These are phyloP conservation scores for Antrodiella citrinella DNA, from an alignment of 768 basidiomycete species.

Conservation along the genomic window DNA sequence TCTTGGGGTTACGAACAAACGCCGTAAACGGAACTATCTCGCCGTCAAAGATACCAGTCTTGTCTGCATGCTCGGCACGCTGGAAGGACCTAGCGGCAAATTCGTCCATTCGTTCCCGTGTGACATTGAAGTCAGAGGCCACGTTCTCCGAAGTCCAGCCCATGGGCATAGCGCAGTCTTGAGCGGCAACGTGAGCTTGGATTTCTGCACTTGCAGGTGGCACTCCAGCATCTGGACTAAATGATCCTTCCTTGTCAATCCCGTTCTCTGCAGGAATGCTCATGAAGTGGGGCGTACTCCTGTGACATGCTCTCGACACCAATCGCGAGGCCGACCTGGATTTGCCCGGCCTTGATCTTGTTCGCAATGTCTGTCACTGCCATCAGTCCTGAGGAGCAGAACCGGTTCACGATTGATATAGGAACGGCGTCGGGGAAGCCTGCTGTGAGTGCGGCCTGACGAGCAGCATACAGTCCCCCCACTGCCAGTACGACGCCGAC, in stretches of 20 bases:
- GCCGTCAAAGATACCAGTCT: slow-evolving; percentile 49
- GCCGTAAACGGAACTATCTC: slow-evolving; percentile 78
- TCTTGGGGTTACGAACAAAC: slow-evolving; percentile 46
- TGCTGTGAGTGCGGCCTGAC: slow-evolving; percentile 69
- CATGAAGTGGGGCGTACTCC: slow-evolving; percentile 38
- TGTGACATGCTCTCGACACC: slow-evolving; percentile 86
- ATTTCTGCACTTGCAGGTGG: slow-evolving; percentile 57
- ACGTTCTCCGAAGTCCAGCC: slow-evolving; percentile 90
- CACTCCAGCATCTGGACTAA: slow-evolving; percentile 57
- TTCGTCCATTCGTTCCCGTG: slow-evolving; percentile 68
- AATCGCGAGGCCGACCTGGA: slow-evolving; percentile 70
- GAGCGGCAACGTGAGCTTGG: slow-evolving; percentile 43
- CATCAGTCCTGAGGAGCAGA: slow-evolving; percentile 85
- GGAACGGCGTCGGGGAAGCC: slow-evolving; percentile 76
- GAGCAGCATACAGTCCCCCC: slow-evolving; percentile 59
- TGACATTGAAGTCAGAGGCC: slow-evolving; percentile 61
- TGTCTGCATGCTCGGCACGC: slow-evolving; percentile 69
- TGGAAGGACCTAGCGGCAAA: slow-evolving; percentile 72
- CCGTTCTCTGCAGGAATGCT: slow-evolving; percentile 14
- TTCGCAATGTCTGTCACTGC: slow-evolving; percentile 71
- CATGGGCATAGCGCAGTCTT: slow-evolving; percentile 66
- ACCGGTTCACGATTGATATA: slow-evolving; percentile 67
- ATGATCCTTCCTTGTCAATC: slow-evolving; percentile 15
- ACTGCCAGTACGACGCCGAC: slow-evolving; percentile 71
- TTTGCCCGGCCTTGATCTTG: slow-evolving; percentile 69